A percentile compares a stretch with the other conserved stretches of the same genome.
Conservation (phyloP, 2,329 filamentous ascomycete genomes). For the Endocalyx cinctus region DNA sequence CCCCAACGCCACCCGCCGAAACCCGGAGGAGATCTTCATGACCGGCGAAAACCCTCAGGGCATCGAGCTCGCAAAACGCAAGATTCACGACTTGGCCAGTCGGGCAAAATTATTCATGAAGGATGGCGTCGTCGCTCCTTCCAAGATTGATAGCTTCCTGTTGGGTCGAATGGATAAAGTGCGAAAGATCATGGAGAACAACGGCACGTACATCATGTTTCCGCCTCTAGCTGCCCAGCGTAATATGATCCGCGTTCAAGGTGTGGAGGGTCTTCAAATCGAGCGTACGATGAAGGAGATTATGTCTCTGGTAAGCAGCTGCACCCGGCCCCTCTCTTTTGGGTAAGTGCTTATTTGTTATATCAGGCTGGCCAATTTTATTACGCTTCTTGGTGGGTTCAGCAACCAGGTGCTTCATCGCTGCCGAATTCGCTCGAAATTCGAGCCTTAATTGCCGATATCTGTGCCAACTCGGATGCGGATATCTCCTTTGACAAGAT, state of each 20-base stretch:
- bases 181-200: constrained; percentile 94
- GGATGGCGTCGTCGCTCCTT: constrained; percentile 81
- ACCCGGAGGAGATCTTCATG: constrained; percentile 89
- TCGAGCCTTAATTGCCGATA: constrained; percentile 86
- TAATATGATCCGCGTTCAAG: constrained; percentile 83
- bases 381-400: constrained; percentile 92
- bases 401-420: constrained; percentile 64
- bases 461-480: constrained; percentile 92
- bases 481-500: constrained; percentile 93
- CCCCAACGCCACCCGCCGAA: constrained; percentile 72
- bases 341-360: constrained; percentile 23
- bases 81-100: constrained; percentile 78
- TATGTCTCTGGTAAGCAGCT: constrained; percentile 73
- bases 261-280: constrained; percentile 86
- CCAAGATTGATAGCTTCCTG: constrained; percentile 92
- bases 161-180: constrained; percentile 92
- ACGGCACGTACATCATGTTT: constrained; percentile 91
- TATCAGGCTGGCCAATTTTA: constrained; percentile 90
- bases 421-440: constrained; percentile 67
- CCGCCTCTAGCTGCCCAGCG: constrained; percentile 82
- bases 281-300: constrained; percentile 94
- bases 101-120: constrained; percentile 84
- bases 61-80: constrained; percentile 85
- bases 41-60: constrained; percentile 82
- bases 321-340: too few species aligned